These are phyloP conservation scores for Stylosanthes scabra DNA, from an alignment of 331 rosid species.

Conservation along the genomic window DNA sequence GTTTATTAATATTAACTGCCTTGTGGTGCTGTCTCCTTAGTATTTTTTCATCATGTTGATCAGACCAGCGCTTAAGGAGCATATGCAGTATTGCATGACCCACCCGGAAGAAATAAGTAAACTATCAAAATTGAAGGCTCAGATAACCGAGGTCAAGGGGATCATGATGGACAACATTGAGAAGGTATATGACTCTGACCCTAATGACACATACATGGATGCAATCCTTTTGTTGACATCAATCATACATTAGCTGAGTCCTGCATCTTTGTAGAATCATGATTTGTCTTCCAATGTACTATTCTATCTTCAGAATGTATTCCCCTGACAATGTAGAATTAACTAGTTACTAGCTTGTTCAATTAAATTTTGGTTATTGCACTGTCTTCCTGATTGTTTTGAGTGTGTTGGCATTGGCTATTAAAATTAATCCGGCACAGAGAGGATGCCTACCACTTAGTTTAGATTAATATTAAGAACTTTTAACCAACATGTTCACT, in stretches of 20 bases:
- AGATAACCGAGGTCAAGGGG: constrained; percentile 96
- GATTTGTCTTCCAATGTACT: constrained; percentile 3
- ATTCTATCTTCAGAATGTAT: constrained; percentile 4
- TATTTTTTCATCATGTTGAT: constrained; percentile 28
- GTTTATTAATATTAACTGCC: constrained; percentile 22
- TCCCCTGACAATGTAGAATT: constrained; percentile 16
- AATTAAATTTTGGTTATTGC: not conserved
- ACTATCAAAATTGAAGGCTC: constrained; percentile 95
- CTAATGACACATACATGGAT: constrained; percentile 6
- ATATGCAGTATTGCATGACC: constrained; percentile 88
- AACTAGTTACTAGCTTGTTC: not conserved
- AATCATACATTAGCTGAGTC: constrained; percentile 1
- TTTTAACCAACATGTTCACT: not conserved
- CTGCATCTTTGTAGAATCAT: constrained; percentile 11
- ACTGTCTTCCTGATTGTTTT: not conserved
- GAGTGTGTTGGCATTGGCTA: constrained; percentile 3
- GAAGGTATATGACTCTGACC: constrained; percentile 61
- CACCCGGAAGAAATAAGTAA: constrained; percentile 98
- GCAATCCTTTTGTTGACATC: constrained; percentile 9
- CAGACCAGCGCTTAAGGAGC: constrained; percentile 94
- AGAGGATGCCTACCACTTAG: not conserved
- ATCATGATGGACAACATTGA: constrained; percentile 97
- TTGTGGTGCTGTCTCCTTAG: constrained; percentile 23
- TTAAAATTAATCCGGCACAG: constrained; percentile 11
- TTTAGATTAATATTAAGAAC: constrained; percentile 18